Base-by-base conservation (phyloP, 371 early-diverging fungal genomes). In the Nematocida minor region DNA sequence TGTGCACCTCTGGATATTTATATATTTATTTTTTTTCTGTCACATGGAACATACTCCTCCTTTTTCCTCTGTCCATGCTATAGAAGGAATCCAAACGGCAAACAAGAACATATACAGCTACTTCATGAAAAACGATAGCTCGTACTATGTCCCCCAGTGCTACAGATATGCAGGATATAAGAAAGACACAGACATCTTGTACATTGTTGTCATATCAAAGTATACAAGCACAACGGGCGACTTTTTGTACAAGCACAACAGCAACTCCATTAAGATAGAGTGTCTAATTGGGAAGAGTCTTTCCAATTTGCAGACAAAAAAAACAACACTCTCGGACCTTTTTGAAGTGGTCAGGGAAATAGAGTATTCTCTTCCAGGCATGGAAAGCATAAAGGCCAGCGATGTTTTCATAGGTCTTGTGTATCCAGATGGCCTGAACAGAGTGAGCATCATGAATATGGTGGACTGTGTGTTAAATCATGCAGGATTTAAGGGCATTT, bases 21-120 rank as follows among this genome's bases (percentile, higher is more conserved):
- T 57, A 57, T 20, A 20, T 57, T 20, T 57, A 20, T 57, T 57
- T 57, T 57, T 57, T 57, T 14, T 34, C 14, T 34, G 7, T 2
- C 34, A 18, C 31, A 74, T 74, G 77, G 60, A 66, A 27, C 29
- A 74, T 34, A 62, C 64, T 11, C 42, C 71, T 63, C n/a, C 46
- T n/a, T 46, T 62, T 27, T 48, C 66, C 4, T 74, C 49, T 14
- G 40, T 74, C 4, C 64, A 74, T n/a, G 29, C 60, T n/a, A 53
- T 64, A 1, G 77, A 74, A 29, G 77, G 77, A 7, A 64, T 74
- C 11, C 64, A 62, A 44, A 84, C 74, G 4, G 80, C 83, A 60
- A 84, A 83, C 64, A 85, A 85, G 79, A 81, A 85, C 70, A 66
- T 84, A 41, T 63, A 78, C 51, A 82, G 84, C 68, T 84, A 71